These are phyloP conservation scores for Fusarium chlamydosporum DNA, from an alignment of 2,329 filamentous ascomycete genomes.

Conservation along the genomic window DNA sequence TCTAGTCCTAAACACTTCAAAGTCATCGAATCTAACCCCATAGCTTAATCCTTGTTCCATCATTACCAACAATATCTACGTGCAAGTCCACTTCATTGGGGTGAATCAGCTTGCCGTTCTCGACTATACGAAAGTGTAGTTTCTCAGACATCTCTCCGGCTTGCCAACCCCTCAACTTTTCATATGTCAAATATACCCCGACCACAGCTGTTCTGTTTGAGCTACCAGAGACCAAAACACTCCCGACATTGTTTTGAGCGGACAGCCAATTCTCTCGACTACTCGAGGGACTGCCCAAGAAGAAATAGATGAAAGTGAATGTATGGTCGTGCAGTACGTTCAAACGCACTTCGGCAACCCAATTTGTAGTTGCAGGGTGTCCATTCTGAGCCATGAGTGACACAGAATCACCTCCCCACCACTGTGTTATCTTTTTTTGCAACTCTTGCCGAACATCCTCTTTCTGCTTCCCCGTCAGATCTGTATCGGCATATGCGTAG, in stretches of 20 bases:
- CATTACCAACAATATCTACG: not conserved
- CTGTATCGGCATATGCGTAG: slow-evolving; percentile 80
- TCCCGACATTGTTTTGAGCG: slow-evolving; percentile 1
- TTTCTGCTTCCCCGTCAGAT: slow-evolving; percentile 43
- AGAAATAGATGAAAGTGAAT: slow-evolving; percentile 69
- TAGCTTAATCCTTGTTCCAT: slow-evolving; percentile 1
- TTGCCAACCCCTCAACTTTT: not conserved
- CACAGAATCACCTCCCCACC: slow-evolving; percentile 52
- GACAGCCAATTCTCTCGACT: slow-evolving; percentile 63
- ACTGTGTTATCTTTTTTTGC: slow-evolving; percentile 66
- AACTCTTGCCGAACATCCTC: slow-evolving; percentile 53
- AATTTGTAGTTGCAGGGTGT: slow-evolving; percentile 63
- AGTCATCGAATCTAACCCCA: not conserved
- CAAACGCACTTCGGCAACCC: slow-evolving; percentile 76
- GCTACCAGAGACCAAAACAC: not conserved
- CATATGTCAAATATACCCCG: slow-evolving; percentile 2
- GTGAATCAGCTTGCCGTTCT: not conserved
- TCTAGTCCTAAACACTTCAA: slow-evolving; percentile 7
- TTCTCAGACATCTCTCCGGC: not conserved
- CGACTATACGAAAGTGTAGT: slow-evolving; percentile 1
- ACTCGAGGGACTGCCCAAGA: slow-evolving; percentile 69
- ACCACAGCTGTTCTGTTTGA: not conserved
- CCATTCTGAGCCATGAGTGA: not conserved
- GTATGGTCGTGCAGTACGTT: slow-evolving; percentile 57
- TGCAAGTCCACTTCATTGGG: not conserved